Conservation (phyloP, 305 asterid genomes). For the Coffea humblotiana region DNA sequence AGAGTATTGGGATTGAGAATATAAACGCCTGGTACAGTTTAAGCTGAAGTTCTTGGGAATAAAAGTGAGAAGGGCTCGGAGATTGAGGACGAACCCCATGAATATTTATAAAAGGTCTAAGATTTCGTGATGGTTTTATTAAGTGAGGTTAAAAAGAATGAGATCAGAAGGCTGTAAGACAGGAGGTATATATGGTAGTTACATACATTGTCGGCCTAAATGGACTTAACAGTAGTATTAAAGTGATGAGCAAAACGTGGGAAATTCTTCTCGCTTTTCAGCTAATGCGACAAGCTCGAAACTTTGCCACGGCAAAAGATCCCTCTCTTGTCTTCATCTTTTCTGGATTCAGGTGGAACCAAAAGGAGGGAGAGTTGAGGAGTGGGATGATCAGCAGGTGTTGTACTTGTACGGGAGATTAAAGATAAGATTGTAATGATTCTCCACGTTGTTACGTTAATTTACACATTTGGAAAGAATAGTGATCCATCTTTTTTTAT, state of each 20-base stretch:
- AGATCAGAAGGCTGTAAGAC: background rate
- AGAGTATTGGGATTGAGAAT: slow-evolving; percentile 81
- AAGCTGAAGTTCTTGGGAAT: slow-evolving; percentile 65
- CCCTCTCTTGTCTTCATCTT: background rate
- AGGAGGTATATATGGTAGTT: background rate
- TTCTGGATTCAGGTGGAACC: background rate
- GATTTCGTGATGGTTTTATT: background rate
- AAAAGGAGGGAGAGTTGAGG: background rate
- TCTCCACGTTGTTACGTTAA: no score
- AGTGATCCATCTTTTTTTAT: no score
- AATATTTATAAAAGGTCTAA: background rate
- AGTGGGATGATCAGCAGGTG: background rate
- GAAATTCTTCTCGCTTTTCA: slow-evolving; percentile 11
- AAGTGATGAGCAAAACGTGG: slow-evolving; percentile 7
- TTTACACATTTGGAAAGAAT: no score
- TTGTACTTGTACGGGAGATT: no score
- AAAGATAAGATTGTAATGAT: no score
- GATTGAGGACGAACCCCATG: slow-evolving; percentile 46
- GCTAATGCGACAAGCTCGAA: slow-evolving; percentile 18
- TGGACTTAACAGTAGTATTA: background rate
- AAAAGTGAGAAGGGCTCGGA: slow-evolving; percentile 54
- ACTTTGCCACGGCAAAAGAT: slow-evolving; percentile 16
- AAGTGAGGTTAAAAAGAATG: background rate
- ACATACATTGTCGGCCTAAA: background rate
- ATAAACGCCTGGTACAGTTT: slow-evolving; percentile 85